Conservation (phyloP, 345 rosid species). For the Firmiana major region DNA sequence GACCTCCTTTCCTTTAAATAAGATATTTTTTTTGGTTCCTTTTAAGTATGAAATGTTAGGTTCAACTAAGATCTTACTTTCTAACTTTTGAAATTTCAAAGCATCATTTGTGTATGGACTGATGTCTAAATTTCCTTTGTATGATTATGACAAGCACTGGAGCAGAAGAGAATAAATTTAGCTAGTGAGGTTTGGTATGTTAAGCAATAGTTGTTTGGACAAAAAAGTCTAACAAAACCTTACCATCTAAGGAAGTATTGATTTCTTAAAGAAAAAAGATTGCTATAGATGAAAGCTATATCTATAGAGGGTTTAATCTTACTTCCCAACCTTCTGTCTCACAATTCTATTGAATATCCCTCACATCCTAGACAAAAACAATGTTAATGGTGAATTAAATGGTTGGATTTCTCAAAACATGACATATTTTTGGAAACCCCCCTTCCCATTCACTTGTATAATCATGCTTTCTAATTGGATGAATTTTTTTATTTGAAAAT, state of each 20-base stretch:
- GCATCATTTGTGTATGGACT: not conserved
- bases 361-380: not conserved
- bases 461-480: not conserved
- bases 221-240: not conserved
- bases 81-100: not conserved
- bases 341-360: not conserved
- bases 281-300: not conserved
- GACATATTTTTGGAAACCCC: conserved; percentile 5
- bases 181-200: not conserved
- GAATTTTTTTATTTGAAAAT: not conserved
- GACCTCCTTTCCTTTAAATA: not conserved
- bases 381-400: not conserved
- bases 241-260: conserved; percentile 20
- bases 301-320: not conserved
- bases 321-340: not conserved
- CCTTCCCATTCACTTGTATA: not conserved
- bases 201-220: not conserved
- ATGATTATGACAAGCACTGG: conserved; percentile 24
- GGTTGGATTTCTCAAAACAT: not conserved
- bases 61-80: not conserved
- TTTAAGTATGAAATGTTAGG: not conserved
- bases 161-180: conserved; percentile 18
- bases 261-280: not conserved
- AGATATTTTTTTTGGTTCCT: too few relatives aligned
- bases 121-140: conserved; percentile 6